A percentile compares a stretch with the other conserved stretches of the same genome.
phyloP scores from a whole-genome alignment of 805 yeast species.

The Nakazawaea populi region DNA sequence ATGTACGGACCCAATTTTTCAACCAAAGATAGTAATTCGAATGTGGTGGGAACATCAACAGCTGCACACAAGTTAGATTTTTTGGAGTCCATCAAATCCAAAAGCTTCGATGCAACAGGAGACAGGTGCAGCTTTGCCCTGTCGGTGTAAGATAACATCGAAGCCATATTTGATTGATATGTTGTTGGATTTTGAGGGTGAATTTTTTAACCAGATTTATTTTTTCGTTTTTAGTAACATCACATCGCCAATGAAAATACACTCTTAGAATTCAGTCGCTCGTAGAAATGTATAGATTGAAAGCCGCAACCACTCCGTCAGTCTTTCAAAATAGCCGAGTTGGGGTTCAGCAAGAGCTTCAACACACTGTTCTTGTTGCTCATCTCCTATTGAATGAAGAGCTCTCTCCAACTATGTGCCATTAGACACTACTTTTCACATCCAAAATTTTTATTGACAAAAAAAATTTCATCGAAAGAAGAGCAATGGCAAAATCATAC shows the following conservation, averaged over 20 bases:
- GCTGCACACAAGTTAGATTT: slow-evolving; percentile 92
- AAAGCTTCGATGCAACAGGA: slow-evolving; percentile 71
- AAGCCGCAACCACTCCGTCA: too few species aligned
- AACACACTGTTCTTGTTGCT: too few species aligned
- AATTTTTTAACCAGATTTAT: too few species aligned
- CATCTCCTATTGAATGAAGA: too few species aligned
- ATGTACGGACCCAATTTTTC: slow-evolving; percentile 88
- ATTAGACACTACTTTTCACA: not conserved
- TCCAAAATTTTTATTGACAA: not conserved
- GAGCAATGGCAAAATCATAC: not conserved
- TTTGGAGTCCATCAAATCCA: slow-evolving; percentile 70
- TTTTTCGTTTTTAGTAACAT: too few species aligned
- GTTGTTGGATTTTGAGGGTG: not conserved
- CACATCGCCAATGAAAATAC: too few species aligned
- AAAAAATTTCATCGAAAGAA: slow-evolving; percentile 2
- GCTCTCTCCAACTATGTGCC: not conserved
- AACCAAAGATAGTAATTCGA: slow-evolving; percentile 63
- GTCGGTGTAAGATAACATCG: slow-evolving; percentile 42
- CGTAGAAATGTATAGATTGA: too few species aligned
- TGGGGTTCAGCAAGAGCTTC: too few species aligned
- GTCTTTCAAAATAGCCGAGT: too few species aligned
- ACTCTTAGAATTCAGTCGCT: too few species aligned
- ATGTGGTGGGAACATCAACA: slow-evolving; percentile 78
- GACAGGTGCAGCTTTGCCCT: slow-evolving; percentile 72
- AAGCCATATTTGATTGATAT: slow-evolving; percentile 1